phyloP scores from a whole-genome alignment of 2,329 filamentous ascomycete species.

The Claviceps quebecensis region DNA sequence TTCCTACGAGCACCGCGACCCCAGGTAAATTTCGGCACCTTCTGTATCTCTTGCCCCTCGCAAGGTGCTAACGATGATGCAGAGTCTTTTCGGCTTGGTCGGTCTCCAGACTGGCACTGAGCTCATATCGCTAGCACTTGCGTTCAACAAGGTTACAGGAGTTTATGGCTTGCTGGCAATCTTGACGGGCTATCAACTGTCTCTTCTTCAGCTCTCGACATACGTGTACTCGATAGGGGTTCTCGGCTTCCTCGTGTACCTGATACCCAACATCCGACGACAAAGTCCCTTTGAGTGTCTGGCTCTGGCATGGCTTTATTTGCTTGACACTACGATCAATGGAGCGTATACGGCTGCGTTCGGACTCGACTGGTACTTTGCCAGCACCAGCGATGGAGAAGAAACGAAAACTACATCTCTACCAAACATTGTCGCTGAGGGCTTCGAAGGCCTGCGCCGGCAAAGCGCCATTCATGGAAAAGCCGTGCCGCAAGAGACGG shows the following conservation, averaged over 20 bases:
- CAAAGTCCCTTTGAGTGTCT: constrained; percentile 69
- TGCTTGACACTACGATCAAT: constrained; percentile 71
- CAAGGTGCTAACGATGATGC: constrained; percentile 9
- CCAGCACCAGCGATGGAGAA: constrained; percentile 35
- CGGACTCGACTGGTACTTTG: constrained; percentile 72
- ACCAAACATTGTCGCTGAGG: constrained; percentile 17
- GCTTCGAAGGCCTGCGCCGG: constrained; percentile 19
- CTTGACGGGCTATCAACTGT: constrained; percentile 73
- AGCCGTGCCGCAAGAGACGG: constrained; percentile 42
- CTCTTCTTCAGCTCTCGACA: constrained; percentile 72
- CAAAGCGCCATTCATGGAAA: constrained; percentile 21
- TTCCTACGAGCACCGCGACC: constrained; percentile 26
- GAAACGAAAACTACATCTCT: constrained; percentile 11
- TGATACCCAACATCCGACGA: constrained; percentile 67
- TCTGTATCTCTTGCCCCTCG: not conserved
- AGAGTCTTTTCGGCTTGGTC: constrained; percentile 79
- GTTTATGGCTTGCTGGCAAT: constrained; percentile 83
- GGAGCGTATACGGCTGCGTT: constrained; percentile 70
- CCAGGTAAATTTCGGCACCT: constrained; percentile 18
- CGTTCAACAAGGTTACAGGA: constrained; percentile 87
- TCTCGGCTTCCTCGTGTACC: constrained; percentile 51
- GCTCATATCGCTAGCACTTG: constrained; percentile 66
- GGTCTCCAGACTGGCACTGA: constrained; percentile 77
- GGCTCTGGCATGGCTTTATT: constrained; percentile 71
- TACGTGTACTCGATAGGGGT: constrained; percentile 75